Evolutionary conservation across 805 yeast species (phyloP), one percentile per base, ranked within the genome.

Genomic region (Starmerella apicola): DNA sequence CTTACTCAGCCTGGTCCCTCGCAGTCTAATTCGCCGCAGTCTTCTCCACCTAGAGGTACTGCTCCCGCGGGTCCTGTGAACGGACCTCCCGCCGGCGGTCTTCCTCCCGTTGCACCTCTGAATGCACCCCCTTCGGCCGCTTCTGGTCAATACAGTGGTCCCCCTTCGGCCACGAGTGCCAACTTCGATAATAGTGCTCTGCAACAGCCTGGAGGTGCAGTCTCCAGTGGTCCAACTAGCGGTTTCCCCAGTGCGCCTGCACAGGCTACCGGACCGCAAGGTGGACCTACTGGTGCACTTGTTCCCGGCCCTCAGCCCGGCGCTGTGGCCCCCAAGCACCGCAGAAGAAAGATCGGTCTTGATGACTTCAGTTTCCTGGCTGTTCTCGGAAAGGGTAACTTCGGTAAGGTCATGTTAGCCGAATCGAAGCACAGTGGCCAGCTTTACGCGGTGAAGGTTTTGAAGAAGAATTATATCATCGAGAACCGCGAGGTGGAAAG

Each of bases 351-450:
- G 54, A 58, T 86, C 41, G 96, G 98, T 0, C 69, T 91, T 42
- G 97, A 91, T 59, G 97, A 91, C 61, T 91, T 91, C 69, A 80
- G 83, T 51, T 81, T 91, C 55, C 63, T 91, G 51, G 94, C 96
- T 8, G 98, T 91, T 8, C 70, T 91, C 43, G 99, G 99, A 53
- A 91, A 86, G 59, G 99, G 99, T 64, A 91, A 91, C 60, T 91
- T 91, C 59, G 99, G 99, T 62, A 91, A 91, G 58, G 98, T 91
- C 41, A 83, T 91, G 86, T 71, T 91, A 51, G 97, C 96, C 1
- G 95, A 88, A 62, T 81, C 95, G 13, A 78, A 88, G 56, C 80
- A 78, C 45, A 76, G 88, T 0, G 72, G 74, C 38, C 72, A 75
- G 41, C 62, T 91, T 41, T 91, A 95, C 64, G 99, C 99, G 21